Evolutionary conservation across 108 stramenopile species (phyloP).

Genomic region (Nannochloropsis oceanica): DNA sequence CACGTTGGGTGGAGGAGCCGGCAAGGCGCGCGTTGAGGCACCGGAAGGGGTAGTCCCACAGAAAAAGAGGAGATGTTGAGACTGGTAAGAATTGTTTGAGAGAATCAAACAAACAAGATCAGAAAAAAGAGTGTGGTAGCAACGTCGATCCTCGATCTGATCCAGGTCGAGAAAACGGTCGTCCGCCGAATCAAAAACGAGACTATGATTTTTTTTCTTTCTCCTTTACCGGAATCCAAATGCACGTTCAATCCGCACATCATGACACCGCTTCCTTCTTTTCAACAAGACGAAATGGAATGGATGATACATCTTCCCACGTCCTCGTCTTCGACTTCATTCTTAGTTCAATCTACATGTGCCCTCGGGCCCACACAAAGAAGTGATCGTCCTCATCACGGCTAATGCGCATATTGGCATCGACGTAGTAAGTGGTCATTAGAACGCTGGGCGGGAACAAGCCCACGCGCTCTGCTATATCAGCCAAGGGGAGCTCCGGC

Average conservation of each 20-base stretch:
- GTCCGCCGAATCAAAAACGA: too few species aligned
- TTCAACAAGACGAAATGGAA: too few species aligned
- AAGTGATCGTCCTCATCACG: neutral
- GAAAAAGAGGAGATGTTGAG: neutral
- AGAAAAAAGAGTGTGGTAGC: too few species aligned
- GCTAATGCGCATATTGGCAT: neutral
- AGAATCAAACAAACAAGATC: too few species aligned
- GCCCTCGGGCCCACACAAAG: neutral
- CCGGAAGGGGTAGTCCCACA: neutral
- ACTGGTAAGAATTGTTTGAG: neutral
- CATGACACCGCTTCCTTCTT: too few species aligned
- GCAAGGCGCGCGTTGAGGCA: neutral
- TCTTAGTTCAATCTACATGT: neutral
- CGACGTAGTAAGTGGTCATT: neutral
- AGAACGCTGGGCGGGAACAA: neutral
- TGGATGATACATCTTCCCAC: too few species aligned
- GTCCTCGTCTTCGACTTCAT: too few species aligned
- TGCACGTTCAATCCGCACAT: too few species aligned
- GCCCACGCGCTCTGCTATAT: neutral
- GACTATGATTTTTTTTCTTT: too few species aligned
- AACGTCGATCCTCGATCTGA: too few species aligned
- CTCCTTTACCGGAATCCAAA: too few species aligned
- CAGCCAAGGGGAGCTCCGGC: neutral
- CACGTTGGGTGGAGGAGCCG: neutral
- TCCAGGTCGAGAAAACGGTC: too few species aligned